Conservation (phyloP, 1,284 basidiomycete genomes). For the Marasmius sp. region DNA sequence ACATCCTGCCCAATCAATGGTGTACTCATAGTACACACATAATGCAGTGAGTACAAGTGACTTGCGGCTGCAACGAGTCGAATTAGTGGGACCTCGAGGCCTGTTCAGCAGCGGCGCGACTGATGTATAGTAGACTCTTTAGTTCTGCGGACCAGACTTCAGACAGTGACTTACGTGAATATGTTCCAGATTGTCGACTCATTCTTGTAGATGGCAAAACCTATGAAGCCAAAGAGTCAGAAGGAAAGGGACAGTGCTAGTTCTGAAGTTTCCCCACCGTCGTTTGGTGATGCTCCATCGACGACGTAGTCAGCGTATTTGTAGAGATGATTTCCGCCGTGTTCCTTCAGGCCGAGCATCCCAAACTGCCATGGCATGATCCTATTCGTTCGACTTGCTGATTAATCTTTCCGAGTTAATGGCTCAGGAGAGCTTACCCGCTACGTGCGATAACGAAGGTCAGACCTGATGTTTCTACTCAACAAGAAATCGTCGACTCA, state of each 20-base stretch:
- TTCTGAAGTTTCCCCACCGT: conserved; percentile 35
- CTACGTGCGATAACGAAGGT: conserved; percentile 14
- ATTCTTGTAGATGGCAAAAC: conserved; percentile 49
- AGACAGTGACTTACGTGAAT: conserved; percentile 40
- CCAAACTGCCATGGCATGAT: conserved; percentile 65
- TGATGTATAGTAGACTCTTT: neutral
- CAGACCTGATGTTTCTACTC: neutral
- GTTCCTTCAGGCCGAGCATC: conserved; percentile 46
- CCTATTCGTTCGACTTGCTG: conserved; percentile 24
- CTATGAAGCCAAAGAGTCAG: conserved; percentile 19
- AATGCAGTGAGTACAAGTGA: too few species aligned
- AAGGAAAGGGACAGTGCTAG: neutral
- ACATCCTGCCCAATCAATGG: too few species aligned
- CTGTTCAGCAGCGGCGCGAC: conserved; percentile 6
- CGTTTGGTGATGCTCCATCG: conserved; percentile 55
- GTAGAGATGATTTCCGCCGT: conserved; percentile 50
- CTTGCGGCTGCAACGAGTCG: too few species aligned
- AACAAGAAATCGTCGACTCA: conserved; percentile 28
- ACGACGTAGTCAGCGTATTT: conserved; percentile 55
- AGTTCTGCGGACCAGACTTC: neutral
- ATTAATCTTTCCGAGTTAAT: neutral
- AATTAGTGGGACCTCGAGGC: neutral
- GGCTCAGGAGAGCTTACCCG: conserved; percentile 20
- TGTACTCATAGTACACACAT: too few species aligned
- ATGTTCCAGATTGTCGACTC: conserved; percentile 51